phyloP scores from a whole-genome alignment of 345 rosid genomes.

The Dipteronia dyeriana region DNA sequence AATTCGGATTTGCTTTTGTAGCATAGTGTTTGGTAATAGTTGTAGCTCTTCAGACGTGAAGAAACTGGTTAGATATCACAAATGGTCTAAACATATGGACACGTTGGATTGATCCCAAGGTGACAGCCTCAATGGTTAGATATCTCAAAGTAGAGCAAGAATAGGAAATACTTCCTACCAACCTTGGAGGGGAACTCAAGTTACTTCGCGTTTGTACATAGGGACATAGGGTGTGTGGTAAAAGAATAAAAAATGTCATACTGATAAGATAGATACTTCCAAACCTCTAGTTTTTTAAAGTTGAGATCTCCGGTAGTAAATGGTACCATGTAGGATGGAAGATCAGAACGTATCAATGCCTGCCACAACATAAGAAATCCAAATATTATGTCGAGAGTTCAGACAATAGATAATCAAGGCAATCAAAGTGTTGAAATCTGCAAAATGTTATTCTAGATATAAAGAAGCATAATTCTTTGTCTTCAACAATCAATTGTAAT shows the following conservation, averaged over 20 bases:
- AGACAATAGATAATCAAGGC: not conserved
- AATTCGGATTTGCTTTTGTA: not conserved
- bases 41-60: not conserved
- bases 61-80: not conserved
- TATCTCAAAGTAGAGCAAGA: not conserved
- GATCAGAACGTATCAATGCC: constrained; percentile 87
- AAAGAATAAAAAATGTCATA: not conserved
- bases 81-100: not conserved
- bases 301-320: constrained; percentile 60
- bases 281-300: constrained; percentile 83
- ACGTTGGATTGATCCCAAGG: not conserved
- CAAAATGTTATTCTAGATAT: not conserved
- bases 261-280: constrained; percentile 18
- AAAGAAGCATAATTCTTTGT: not conserved
- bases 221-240: not conserved
- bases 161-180: not conserved
- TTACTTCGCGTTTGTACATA: not conserved
- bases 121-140: not conserved
- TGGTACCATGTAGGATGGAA: constrained; percentile 90
- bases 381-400: not conserved
- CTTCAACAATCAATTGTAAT: not conserved
- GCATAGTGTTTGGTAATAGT: not conserved
- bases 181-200: not conserved
- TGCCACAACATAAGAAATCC: constrained; percentile 29
- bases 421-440: constrained; percentile 4